A percentile compares a stretch with the other conserved stretches of the same genome.
Conservation (phyloP, 148 eudicot species). For the Rhododendron ferrugineum region DNA sequence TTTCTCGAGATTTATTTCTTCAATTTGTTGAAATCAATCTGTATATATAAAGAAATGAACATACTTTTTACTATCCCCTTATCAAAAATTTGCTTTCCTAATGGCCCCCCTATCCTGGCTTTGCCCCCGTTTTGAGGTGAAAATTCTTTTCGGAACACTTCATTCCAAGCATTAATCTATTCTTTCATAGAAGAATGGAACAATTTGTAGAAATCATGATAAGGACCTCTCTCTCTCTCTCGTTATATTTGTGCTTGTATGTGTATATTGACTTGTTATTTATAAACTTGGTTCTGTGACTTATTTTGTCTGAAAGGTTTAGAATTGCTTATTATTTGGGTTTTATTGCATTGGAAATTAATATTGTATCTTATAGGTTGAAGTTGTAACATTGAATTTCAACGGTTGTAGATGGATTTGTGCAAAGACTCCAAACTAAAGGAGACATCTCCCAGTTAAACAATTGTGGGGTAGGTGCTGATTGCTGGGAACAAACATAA, state of each 20-base stretch:
- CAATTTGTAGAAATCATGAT: background rate
- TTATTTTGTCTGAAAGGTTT: background rate
- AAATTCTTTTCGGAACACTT: background rate
- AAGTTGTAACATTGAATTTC: background rate
- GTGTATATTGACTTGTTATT: background rate
- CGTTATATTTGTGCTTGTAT: background rate
- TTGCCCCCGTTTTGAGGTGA: background rate
- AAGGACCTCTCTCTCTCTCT: background rate
- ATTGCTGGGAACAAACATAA: no score
- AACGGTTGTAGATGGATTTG: background rate
- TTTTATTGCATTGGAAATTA: background rate
- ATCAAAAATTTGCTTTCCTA: background rate
- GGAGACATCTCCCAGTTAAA: no score
- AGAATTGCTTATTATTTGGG: background rate
- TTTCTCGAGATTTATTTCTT: no score
- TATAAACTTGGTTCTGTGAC: background rate
- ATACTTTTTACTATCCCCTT: background rate
- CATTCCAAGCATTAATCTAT: background rate
- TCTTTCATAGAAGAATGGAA: background rate
- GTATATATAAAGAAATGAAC: background rate
- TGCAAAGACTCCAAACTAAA: no score
- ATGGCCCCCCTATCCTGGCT: background rate
- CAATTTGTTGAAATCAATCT: no score
- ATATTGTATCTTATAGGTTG: background rate
- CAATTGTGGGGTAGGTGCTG: no score